These are phyloP conservation scores for Amylocystis lapponica DNA, from an alignment of 768 basidiomycete species.

Conservation along the genomic window DNA sequence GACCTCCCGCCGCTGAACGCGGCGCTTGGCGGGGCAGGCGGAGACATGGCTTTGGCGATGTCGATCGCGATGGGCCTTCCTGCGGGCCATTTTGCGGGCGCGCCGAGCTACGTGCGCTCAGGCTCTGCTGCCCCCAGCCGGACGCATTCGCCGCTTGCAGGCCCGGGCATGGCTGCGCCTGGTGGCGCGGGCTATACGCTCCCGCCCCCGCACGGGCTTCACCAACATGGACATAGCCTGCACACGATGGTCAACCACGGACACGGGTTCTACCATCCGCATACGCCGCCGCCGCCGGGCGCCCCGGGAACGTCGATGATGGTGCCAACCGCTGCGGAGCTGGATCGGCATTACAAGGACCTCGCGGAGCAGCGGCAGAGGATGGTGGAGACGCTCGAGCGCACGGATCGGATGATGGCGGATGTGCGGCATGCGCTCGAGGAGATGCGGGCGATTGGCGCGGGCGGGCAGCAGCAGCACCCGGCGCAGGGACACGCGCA, in stretches of 20 bases:
- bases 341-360: slow-evolving; percentile 67
- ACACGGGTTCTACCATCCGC: slow-evolving; percentile 25
- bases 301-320: slow-evolving; percentile 2
- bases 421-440: slow-evolving; percentile 71
- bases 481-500: slow-evolving; percentile 5
- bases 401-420: slow-evolving; percentile 68
- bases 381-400: slow-evolving; percentile 70
- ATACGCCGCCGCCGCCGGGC: slow-evolving; percentile 42
- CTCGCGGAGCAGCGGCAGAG: slow-evolving; percentile 56
- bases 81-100: slow-evolving; percentile 10
- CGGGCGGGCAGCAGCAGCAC: slow-evolving; percentile 1
- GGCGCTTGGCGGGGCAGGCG: slow-evolving; percentile 25
- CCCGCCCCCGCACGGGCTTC: slow-evolving; percentile 9
- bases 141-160: slow-evolving; percentile 61
- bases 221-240: too few species aligned
- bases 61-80: slow-evolving; percentile 3
- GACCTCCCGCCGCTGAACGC: slow-evolving; percentile 57
- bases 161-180: slow-evolving; percentile 35
- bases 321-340: slow-evolving; percentile 36
- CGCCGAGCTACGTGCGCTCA: slow-evolving; percentile 56
- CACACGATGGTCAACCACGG: slow-evolving; percentile 8
- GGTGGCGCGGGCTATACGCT: slow-evolving; percentile 35
- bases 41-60: slow-evolving; percentile 4
- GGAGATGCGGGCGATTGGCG: slow-evolving; percentile 49
- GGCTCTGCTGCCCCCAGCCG: slow-evolving; percentile 60